These are phyloP conservation scores for Nigrospora sphaerica DNA, from an alignment of 2,329 filamentous ascomycete genomes.

Conservation along the genomic window DNA sequence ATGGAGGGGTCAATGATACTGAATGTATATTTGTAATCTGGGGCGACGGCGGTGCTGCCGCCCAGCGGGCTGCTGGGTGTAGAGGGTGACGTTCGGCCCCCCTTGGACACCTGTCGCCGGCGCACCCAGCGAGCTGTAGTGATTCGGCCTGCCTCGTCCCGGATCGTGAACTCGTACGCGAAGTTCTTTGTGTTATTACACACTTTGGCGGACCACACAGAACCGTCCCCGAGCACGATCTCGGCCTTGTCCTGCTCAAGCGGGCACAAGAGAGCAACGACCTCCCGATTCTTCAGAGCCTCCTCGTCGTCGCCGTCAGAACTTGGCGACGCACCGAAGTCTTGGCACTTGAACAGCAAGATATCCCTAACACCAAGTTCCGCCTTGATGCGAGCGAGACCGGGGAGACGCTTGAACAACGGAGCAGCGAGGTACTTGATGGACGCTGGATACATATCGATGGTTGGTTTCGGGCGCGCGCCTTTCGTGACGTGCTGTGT, in stretches of 20 bases:
- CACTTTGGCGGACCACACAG: constrained; percentile 47
- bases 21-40: constrained; percentile 61
- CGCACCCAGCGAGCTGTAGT: constrained; percentile 65
- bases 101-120: constrained; percentile 24
- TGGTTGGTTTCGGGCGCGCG: constrained; percentile 56
- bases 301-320: constrained; percentile 34
- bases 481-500: constrained; percentile 58
- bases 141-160: constrained; percentile 48
- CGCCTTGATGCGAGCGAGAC: constrained; percentile 56
- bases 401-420: constrained; percentile 53
- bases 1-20: constrained; percentile 66
- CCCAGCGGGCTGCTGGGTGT: constrained; percentile 9
- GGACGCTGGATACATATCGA: constrained; percentile 69
- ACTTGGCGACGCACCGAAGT: constrained; percentile 43
- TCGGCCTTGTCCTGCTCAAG: constrained; percentile 51
- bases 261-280: constrained; percentile 65
- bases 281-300: constrained; percentile 32
- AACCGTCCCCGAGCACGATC: constrained; percentile 59
- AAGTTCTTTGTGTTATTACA: constrained; percentile 35
- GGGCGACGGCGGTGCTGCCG: constrained; percentile 15
- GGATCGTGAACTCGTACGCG: constrained; percentile 59
- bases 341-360: constrained; percentile 63
- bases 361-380: constrained; percentile 63
- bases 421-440: constrained; percentile 49
- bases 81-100: neutral